Evolutionary conservation across 108 stramenopile genomes (phyloP), one percentile per base, ranked within the genome.

Genomic region (Epipyxis sp.): DNA sequence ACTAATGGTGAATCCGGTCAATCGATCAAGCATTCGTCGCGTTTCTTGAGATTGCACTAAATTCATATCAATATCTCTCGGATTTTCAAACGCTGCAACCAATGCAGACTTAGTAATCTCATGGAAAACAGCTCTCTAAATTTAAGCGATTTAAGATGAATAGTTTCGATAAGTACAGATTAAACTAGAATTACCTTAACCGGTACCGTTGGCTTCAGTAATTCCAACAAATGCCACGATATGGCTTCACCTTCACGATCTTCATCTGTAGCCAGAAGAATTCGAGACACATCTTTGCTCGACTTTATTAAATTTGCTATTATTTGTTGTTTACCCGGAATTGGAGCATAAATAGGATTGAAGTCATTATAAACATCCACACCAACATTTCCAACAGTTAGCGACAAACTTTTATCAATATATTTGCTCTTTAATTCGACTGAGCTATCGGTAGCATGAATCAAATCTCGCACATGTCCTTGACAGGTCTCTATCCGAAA

Each of bases 181-280:
- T 57, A 57, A 16, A 20, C 54, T 25, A n/a, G n/a, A n/a, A n/a
- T 13, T 6, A 65, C 61, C 61, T 65, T 10, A 65, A 13, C 20
- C 20, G 61, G 61, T 32, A 74, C 34, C 13, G 27, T 27, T 27
- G 71, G 71, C 27, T 74, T 74, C 13, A 74, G 50, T 27, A 74
- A 13, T 43, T 90, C 82, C 6, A 82, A 40, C 59, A 93, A 85
- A 82, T 93, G 92, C 90, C 91, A 91, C 25, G 90, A 88, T 77
- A 93, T 92, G n/a, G 92, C 91, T 79, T 93, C 92, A 29, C 92
- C 92, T 77, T 93, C 92, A 1, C 92, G 86, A 82, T 93, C 92
- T 54, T 89, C 90, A 85, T 93, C 92, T 16, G 92, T 93, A 0
- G 92, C 92, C 34, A 93, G 76, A 29, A 89, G 59, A 0, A 93